A percentile compares a stretch with the other conserved stretches of the same genome.
phyloP scores from a whole-genome alignment of 148 eudicot genomes.

The Persicaria tinctoria region DNA sequence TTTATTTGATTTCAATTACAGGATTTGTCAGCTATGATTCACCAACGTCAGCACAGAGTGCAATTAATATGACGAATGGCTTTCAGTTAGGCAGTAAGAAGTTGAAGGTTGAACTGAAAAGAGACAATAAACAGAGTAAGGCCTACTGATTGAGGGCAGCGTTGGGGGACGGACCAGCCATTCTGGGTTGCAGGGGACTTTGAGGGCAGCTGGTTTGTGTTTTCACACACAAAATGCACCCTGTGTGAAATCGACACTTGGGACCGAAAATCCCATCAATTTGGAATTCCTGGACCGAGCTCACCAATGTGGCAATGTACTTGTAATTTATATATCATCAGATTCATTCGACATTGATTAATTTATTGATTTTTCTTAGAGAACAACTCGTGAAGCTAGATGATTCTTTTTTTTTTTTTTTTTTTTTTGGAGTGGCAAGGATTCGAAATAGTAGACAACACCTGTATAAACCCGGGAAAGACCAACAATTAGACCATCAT shows the following conservation, averaged over 20 bases:
- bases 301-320: conserved; percentile 25
- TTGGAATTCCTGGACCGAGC: conserved; percentile 38
- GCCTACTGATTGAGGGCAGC: conserved; percentile 32
- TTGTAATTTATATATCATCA: conserved; percentile 59
- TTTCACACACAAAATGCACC: neutral
- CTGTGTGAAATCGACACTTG: no score
- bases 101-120: conserved; percentile 93
- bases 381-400: conserved; percentile 21
- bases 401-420: neutral
- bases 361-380: conserved; percentile 57
- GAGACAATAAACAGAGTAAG: conserved; percentile 71
- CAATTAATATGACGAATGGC: conserved; percentile 85
- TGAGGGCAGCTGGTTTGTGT: neutral
- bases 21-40: conserved; percentile 97
- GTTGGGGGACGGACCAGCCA: conserved; percentile 2
- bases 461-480: no score
- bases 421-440: no score
- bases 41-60: conserved; percentile 74
- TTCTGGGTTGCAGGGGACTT: neutral
- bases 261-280: conserved; percentile 20
- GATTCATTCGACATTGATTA: conserved; percentile 49
- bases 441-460: no score
- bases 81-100: conserved; percentile 88
- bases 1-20: conserved; percentile 36
- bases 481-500: no score